Evolutionary conservation across 2,329 filamentous ascomycete genomes (phyloP).

Genomic region (Alternaria sp.): DNA sequence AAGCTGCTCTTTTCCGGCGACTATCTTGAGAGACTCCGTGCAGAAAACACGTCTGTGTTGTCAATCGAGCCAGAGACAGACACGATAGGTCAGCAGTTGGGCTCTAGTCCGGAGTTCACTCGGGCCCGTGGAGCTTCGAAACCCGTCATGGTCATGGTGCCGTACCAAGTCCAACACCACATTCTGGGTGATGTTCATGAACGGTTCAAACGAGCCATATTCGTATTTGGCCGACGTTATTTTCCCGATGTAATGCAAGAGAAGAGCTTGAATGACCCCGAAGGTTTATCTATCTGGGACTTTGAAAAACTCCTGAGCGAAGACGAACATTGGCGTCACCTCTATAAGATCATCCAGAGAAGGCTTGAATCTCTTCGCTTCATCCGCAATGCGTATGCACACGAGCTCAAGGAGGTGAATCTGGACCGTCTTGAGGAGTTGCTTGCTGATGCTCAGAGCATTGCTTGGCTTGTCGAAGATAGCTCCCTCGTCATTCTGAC

Average conservation of each 20-base stretch:
- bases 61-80: background rate
- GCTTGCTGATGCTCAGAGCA: background rate
- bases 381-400: conserved; percentile 3
- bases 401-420: background rate
- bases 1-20: background rate
- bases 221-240: background rate
- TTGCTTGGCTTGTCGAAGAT: background rate
- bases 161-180: background rate
- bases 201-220: background rate
- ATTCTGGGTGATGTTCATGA: background rate
- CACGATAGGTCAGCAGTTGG: background rate
- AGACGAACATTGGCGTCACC: background rate
- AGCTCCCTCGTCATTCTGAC: background rate
- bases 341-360: background rate
- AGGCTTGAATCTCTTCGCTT: background rate
- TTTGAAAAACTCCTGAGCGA: background rate
- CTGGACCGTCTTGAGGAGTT: background rate
- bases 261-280: background rate
- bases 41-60: background rate
- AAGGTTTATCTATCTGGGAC: background rate
- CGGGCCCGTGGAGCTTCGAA: background rate
- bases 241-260: background rate
- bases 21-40: background rate
- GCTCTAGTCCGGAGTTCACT: background rate
- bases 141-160: background rate